Conservation (phyloP, 352 stramenopile genomes). For the Globisporangium okanoganense region DNA sequence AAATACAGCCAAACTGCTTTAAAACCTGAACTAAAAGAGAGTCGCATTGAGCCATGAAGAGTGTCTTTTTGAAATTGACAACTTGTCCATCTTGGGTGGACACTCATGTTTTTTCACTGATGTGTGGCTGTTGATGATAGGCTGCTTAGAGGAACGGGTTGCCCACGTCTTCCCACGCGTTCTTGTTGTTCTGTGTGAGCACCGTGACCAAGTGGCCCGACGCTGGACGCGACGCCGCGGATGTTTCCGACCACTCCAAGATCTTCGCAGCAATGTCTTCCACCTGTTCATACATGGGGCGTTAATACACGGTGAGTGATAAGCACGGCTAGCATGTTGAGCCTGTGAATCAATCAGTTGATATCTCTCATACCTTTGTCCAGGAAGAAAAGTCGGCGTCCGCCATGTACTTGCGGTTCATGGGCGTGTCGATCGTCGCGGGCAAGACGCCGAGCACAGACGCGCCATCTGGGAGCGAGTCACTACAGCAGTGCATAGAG, state of each 20-base stretch:
- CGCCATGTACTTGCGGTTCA: slow-evolving; percentile 86
- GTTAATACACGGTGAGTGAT: no score
- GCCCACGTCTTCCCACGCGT: slow-evolving; percentile 58
- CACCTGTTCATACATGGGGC: slow-evolving; percentile 21
- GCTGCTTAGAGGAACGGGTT: slow-evolving; percentile 58
- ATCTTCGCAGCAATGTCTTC: slow-evolving; percentile 79
- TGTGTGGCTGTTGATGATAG: not conserved
- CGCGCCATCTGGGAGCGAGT: slow-evolving; percentile 45
- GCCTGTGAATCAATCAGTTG: not conserved
- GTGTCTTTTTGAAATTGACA: not conserved
- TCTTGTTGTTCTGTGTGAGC: slow-evolving; percentile 50
- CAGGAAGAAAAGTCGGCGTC: slow-evolving; percentile 82
- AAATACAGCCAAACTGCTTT: slow-evolving; percentile 3
- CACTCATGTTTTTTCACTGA: not conserved
- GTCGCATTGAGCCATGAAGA: not conserved
- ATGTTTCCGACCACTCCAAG: slow-evolving; percentile 56
- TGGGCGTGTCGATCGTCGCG: slow-evolving; percentile 83
- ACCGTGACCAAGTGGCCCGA: slow-evolving; percentile 74
- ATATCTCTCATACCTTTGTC: slow-evolving; percentile 53
- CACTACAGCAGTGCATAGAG: slow-evolving; percentile 19
- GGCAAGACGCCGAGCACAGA: slow-evolving; percentile 70
- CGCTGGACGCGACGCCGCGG: slow-evolving; percentile 34
- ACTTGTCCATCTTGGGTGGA: not conserved
- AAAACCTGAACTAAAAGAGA: slow-evolving; percentile 1
- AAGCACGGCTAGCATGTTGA: not conserved